Conservation (phyloP, 1,284 basidiomycete genomes). For the Prillingera fragicola region DNA sequence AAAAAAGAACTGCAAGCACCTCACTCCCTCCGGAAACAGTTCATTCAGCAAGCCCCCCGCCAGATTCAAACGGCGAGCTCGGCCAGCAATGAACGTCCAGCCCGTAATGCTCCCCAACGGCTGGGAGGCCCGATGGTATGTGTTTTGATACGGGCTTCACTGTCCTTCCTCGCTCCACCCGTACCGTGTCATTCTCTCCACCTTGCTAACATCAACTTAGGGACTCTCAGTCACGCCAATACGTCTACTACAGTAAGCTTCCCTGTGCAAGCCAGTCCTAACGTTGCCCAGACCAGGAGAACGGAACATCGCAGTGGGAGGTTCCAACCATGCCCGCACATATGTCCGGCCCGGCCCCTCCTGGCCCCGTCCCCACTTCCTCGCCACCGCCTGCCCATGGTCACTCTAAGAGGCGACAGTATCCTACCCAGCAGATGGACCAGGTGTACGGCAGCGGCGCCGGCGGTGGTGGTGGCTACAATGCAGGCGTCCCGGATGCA, state of each 20-base stretch:
- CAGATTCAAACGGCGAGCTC: background rate
- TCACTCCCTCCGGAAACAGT: no score
- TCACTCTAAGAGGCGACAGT: constrained; percentile 70
- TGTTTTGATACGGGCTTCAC: constrained; percentile 1
- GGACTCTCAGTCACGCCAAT: constrained; percentile 73
- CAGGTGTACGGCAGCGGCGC: constrained; percentile 62
- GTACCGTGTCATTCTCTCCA: background rate
- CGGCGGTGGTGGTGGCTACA: constrained; percentile 15
- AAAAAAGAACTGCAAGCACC: background rate
- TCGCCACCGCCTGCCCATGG: constrained; percentile 37
- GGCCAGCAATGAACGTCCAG: constrained; percentile 25
- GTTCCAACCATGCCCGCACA: constrained; percentile 47
- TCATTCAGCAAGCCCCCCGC: background rate
- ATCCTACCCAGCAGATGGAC: constrained; percentile 75
- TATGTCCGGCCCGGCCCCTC: constrained; percentile 22
- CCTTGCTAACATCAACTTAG: constrained; percentile 49
- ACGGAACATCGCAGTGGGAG: constrained; percentile 64
- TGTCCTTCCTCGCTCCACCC: background rate
- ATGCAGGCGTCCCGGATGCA: no score
- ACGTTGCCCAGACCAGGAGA: constrained; percentile 35
- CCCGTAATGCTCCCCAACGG: constrained; percentile 63
- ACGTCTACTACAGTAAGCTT: constrained; percentile 71
- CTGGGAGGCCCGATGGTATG: constrained; percentile 80
- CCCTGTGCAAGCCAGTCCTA: background rate
- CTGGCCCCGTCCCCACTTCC: constrained; percentile 47